Evolutionary conservation across 768 basidiomycete species (phyloP), one percentile per base, ranked within the genome.

Genomic region (Auricularia heimuer): DNA sequence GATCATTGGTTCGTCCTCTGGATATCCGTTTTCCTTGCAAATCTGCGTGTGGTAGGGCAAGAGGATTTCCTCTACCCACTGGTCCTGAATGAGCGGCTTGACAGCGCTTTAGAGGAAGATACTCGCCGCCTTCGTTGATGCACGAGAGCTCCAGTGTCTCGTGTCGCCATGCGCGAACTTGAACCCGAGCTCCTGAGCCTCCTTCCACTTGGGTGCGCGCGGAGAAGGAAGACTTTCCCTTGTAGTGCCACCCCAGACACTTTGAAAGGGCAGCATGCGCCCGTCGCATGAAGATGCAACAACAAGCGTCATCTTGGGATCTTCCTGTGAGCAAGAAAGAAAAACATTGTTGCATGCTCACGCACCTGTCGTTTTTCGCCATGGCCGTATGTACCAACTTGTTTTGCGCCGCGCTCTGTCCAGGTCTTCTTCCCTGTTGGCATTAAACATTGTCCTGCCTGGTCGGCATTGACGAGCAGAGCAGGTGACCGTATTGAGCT

Each of bases 241-340:
- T 0, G 69, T 65, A 24, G 66, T 66, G 0, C 75, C 75, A 10
- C 24, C 29, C 70, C 70, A 77, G 10, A 77, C 66, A 10, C 70
- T 69, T 63, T 77, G 75, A 60, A 76, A 74, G 1, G 76, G 76
- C 3, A 77, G 65, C 7, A 75, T 65, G 6, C 69, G 66, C 0
- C 75, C 75, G 3, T 64, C 64, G 2, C 71, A 62, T 1, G 71
- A 68, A 16, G 66, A 70, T 1, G 73, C 69, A 0, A 76, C 73
- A 60, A 69, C 62, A 1, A 77, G 45, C 1, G 74, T 76, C 47
- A 51, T 51, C 47, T 51, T 51, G 4, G 11, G 11, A 4, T 4
- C 4, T 4, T 4, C 37, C 11, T 4, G 11, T 39, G 11, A 39
- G 37, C 37, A 39, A 4, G 4, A 39, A 39, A 39, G 47, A 16